A percentile compares a stretch with the other conserved stretches of the same genome.
Evolutionary conservation across 495 filamentous ascomycete genomes (phyloP).

Genomic region (Tuber umbilicatum): DNA sequence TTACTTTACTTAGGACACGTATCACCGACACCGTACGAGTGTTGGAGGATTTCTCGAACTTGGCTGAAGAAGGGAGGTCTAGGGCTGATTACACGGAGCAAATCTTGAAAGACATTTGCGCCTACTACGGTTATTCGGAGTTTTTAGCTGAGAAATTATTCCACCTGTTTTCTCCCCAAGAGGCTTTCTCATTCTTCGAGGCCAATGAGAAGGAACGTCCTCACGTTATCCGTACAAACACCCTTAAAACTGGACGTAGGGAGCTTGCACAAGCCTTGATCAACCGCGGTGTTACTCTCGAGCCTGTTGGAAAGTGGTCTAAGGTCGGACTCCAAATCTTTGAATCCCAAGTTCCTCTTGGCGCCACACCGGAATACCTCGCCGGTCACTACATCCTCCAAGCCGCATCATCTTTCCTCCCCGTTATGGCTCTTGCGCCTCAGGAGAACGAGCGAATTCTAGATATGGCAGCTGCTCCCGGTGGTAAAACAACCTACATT

Average conservation of each 20-base stretch:
- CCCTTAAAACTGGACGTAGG: slow-evolving; percentile 81
- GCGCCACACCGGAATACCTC: slow-evolving; percentile 94
- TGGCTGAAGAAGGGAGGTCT: slow-evolving; percentile 68
- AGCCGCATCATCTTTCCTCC: slow-evolving; percentile 92
- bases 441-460: slow-evolving; percentile 87
- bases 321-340: slow-evolving; percentile 96
- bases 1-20: slow-evolving; percentile 79
- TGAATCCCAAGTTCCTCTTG: slow-evolving; percentile 87
- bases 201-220: slow-evolving; percentile 91
- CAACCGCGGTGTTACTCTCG: slow-evolving; percentile 91
- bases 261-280: slow-evolving; percentile 91
- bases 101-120: slow-evolving; percentile 84
- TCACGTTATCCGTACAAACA: slow-evolving; percentile 85
- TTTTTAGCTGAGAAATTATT: slow-evolving; percentile 81
- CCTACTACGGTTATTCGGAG: slow-evolving; percentile 63
- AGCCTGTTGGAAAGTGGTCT: slow-evolving; percentile 97
- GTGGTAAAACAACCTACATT: slow-evolving; percentile 95
- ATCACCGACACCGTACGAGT: slow-evolving; percentile 92
- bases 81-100: slow-evolving; percentile 80
- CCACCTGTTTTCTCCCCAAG: slow-evolving; percentile 82
- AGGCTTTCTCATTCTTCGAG: slow-evolving; percentile 98
- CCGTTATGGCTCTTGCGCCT: slow-evolving; percentile 92
- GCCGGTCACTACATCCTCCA: slow-evolving; percentile 97
- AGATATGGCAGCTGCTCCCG: slow-evolving; percentile 95
- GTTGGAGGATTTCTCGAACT: slow-evolving; percentile 73